These are phyloP conservation scores for Sphaerulina populicola DNA, from an alignment of 2,329 filamentous ascomycete species.

Conservation along the genomic window DNA sequence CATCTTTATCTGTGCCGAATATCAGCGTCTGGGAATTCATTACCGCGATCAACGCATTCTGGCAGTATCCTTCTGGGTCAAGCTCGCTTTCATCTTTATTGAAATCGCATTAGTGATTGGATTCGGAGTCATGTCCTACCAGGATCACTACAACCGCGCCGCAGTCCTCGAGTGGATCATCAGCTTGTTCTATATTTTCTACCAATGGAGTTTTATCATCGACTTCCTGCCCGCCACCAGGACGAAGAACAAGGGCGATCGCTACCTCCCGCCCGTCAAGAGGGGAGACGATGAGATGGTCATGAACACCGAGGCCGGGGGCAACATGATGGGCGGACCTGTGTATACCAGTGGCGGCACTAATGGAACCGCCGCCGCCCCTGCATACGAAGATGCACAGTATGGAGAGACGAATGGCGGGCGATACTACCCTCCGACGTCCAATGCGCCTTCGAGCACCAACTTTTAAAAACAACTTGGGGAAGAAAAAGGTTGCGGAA, in stretches of 20 bases:
- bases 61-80: conserved; percentile 74
- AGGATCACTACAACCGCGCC: conserved; percentile 50
- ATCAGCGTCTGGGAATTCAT: conserved; percentile 72
- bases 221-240: conserved; percentile 74
- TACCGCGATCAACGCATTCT: conserved; percentile 69
- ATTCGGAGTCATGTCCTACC: conserved; percentile 50
- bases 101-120: conserved; percentile 65
- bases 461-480: too few species aligned
- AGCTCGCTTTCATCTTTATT: conserved; percentile 72
- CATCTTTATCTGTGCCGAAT: conserved; percentile 83
- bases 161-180: conserved; percentile 75
- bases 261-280: conserved; percentile 31
- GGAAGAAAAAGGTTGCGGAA: background rate
- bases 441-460: background rate
- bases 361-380: conserved; percentile 6
- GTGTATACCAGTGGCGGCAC: conserved; percentile 27
- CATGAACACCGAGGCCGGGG: conserved; percentile 23
- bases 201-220: conserved; percentile 69
- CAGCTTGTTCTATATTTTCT: conserved; percentile 78
- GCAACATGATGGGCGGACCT: conserved; percentile 28
- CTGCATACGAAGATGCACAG: conserved; percentile 9
- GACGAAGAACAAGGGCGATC: conserved; percentile 44
- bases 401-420: conserved; percentile 1
- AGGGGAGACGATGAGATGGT: conserved; percentile 30
- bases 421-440: conserved; percentile 19